Evolutionary conservation across 2,329 filamentous ascomycete genomes (phyloP).

Genomic region (Drechslera avenae): DNA sequence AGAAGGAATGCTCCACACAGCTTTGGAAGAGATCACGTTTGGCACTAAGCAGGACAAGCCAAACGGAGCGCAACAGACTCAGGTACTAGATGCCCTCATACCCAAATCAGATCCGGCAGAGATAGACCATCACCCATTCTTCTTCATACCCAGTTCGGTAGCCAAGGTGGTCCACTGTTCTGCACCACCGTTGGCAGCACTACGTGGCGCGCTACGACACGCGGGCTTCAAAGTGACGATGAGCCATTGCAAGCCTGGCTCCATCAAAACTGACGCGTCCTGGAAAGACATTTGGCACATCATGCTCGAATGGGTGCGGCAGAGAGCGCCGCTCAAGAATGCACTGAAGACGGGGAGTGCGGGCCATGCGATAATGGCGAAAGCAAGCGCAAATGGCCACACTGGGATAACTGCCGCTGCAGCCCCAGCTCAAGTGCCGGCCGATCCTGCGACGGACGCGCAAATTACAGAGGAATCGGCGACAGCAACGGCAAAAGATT

Average conservation of each 20-base stretch:
- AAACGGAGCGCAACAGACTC: conserved; percentile 22
- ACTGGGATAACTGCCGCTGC: conserved; percentile 4
- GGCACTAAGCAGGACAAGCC: conserved; percentile 27
- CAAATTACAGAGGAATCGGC: conserved; percentile 7
- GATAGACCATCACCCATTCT: conserved; percentile 81
- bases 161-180: conserved; percentile 78
- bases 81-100: conserved; percentile 46
- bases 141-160: conserved; percentile 76
- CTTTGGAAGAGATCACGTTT: conserved; percentile 71
- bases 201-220: conserved; percentile 80
- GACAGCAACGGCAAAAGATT: conserved; percentile 1
- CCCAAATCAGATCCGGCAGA: conserved; percentile 43
- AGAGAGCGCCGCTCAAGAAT: conserved; percentile 77
- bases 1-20: conserved; percentile 88
- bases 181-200: conserved; percentile 76
- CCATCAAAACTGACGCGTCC: conserved; percentile 90
- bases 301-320: conserved; percentile 88
- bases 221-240: conserved; percentile 83
- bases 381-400: conserved; percentile 26
- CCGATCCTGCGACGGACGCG: conserved; percentile 4
- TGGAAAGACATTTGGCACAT: conserved; percentile 91
- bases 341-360: conserved; percentile 72
- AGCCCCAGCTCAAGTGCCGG: conserved; percentile 6
- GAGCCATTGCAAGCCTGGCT: conserved; percentile 87
- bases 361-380: conserved; percentile 66